phyloP scores from a whole-genome alignment of 78 protist species.

The Emiliania huxleyi region DNA sequence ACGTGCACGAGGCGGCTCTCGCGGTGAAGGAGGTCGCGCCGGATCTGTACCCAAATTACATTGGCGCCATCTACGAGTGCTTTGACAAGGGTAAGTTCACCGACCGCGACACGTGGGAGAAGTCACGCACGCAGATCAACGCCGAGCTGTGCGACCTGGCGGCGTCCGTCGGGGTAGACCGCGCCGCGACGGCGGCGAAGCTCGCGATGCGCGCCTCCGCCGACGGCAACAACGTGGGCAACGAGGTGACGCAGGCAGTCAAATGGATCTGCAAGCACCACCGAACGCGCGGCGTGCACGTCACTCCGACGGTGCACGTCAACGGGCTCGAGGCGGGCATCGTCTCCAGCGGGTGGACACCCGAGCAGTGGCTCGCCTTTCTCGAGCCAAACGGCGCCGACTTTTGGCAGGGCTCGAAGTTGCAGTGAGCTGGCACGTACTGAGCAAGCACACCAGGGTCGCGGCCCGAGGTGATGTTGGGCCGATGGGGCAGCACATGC shows the following conservation, averaged over 20 bases:
- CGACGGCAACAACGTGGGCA: not conserved
- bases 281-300: conserved; percentile 40
- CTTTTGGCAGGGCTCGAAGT: not conserved
- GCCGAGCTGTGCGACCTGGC: not conserved
- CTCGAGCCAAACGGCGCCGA: not conserved
- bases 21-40: not conserved
- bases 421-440: too few relatives aligned
- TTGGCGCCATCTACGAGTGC: not conserved
- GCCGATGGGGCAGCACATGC: too few relatives aligned
- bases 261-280: conserved; percentile 22
- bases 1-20: conserved; percentile 12
- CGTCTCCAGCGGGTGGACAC: not conserved
- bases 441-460: too few relatives aligned
- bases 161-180: not conserved
- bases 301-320: conserved; percentile 38
- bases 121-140: not conserved
- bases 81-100: not conserved
- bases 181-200: not conserved
- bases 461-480: too few relatives aligned
- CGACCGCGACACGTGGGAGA: not conserved
- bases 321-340: conserved; percentile 27
- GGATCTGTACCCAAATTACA: not conserved
- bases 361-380: not conserved
- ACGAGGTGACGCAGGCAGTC: not conserved
- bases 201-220: not conserved